phyloP scores from a whole-genome alignment of 2,329 filamentous ascomycete genomes.

The Ophiostoma ips region DNA sequence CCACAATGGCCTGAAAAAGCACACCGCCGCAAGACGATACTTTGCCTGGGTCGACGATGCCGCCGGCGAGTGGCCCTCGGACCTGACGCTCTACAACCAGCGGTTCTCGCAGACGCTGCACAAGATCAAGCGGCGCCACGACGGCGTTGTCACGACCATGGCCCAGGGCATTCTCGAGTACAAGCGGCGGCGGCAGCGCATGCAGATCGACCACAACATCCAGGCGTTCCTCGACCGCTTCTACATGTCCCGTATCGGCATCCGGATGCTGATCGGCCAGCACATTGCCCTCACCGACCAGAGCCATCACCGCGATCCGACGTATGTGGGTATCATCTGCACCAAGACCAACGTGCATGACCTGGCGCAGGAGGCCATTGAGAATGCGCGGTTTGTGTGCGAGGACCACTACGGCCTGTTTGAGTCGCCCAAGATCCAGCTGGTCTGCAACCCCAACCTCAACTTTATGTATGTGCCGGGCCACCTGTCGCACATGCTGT shows the following conservation, averaged over 20 bases:
- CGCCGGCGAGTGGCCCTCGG: constrained; percentile 71
- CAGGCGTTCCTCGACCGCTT: constrained; percentile 97
- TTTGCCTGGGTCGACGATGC: constrained; percentile 85
- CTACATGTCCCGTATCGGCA: constrained; percentile 99
- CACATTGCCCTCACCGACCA: constrained; percentile 96
- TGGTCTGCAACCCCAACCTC: constrained; percentile 85
- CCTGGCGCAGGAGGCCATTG: constrained; percentile 90
- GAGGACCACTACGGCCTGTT: constrained; percentile 98
- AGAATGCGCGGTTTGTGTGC: constrained; percentile 97
- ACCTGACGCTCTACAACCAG: constrained; percentile 87
- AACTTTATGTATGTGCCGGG: constrained; percentile 99
- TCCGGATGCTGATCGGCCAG: constrained; percentile 97
- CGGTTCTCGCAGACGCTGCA: constrained; percentile 80
- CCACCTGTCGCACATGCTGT: constrained; percentile 98
- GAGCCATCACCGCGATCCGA: constrained; percentile 73
- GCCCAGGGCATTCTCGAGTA: constrained; percentile 97
- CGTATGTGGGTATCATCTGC: constrained; percentile 97
- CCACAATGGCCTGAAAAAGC: constrained; percentile 26
- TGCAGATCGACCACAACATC: constrained; percentile 97
- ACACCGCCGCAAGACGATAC: constrained; percentile 54
- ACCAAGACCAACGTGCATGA: constrained; percentile 96
- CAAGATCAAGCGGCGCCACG: constrained; percentile 89
- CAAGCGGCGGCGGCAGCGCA: constrained; percentile 87
- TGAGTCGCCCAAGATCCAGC: constrained; percentile 89
- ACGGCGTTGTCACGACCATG: constrained; percentile 94